These are phyloP conservation scores for Paraconiothyrium sp. DNA, from an alignment of 2,329 filamentous ascomycete species.

Conservation along the genomic window DNA sequence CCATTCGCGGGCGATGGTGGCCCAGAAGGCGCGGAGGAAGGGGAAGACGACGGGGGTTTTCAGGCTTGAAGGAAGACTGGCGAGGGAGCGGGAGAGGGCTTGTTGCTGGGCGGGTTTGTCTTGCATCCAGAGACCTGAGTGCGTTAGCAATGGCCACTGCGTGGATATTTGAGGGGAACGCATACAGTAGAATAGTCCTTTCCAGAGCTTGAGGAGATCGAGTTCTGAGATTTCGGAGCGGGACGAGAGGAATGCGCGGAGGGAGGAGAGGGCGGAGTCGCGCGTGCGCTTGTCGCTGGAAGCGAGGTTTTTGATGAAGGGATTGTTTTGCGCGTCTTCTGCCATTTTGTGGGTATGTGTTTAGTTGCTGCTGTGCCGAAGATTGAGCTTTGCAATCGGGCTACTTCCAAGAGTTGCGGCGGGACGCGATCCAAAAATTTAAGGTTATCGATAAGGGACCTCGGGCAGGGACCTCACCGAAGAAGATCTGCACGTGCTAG, in stretches of 20 bases:
- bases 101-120: slow-evolving; percentile 91
- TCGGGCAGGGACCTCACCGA: slow-evolving; percentile 3
- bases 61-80: slow-evolving; percentile 71
- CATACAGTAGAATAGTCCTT: slow-evolving; percentile 86
- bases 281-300: slow-evolving; percentile 84
- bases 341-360: slow-evolving; percentile 34
- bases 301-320: slow-evolving; percentile 84
- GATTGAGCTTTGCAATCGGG: slow-evolving; percentile 14
- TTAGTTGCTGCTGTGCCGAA: slow-evolving; percentile 7
- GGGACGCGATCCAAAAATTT: slow-evolving; percentile 31
- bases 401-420: neutral
- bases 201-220: slow-evolving; percentile 90
- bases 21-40: slow-evolving; percentile 62
- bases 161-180: neutral
- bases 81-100: slow-evolving; percentile 79
- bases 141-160: neutral
- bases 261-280: slow-evolving; percentile 78
- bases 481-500: neutral
- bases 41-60: slow-evolving; percentile 54
- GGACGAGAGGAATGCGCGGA: slow-evolving; percentile 79
- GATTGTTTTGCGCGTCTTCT: slow-evolving; percentile 60
- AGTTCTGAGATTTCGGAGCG: slow-evolving; percentile 68
- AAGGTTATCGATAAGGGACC: slow-evolving; percentile 36
- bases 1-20: slow-evolving; percentile 63
- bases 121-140: slow-evolving; percentile 83